Evolutionary conservation across 1,284 basidiomycete species (phyloP).

Genomic region (Heterobasidion irregulare): DNA sequence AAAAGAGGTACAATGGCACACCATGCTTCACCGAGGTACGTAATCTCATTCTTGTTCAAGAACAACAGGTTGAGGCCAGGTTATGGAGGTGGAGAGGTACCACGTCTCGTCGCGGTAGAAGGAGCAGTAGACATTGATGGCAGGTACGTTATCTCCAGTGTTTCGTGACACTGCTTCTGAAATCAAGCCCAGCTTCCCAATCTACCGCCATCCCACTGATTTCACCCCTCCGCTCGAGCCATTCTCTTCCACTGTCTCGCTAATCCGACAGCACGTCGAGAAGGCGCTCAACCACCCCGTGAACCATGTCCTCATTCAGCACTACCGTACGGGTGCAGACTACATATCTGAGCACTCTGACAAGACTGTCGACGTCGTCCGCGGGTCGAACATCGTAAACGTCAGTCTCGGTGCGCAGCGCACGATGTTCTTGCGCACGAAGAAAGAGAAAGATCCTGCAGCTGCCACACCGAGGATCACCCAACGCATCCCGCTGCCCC

Average conservation of each 20-base stretch:
- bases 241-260: slow-evolving; percentile 57
- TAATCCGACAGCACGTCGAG: slow-evolving; percentile 55
- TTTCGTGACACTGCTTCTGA: not conserved
- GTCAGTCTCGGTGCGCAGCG: slow-evolving; percentile 69
- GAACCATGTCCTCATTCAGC: slow-evolving; percentile 73
- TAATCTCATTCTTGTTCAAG: not conserved
- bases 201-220: slow-evolving; percentile 74
- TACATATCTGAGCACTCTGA: slow-evolving; percentile 79
- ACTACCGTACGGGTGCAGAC: slow-evolving; percentile 66
- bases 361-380: slow-evolving; percentile 71
- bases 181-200: slow-evolving; percentile 45
- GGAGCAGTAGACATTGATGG: slow-evolving; percentile 53
- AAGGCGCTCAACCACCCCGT: slow-evolving; percentile 46
- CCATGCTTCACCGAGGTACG: slow-evolving; percentile 64
- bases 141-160: slow-evolving; percentile 32
- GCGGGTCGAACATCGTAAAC: slow-evolving; percentile 64
- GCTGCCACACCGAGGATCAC: slow-evolving; percentile 11
- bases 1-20: slow-evolving; percentile 59
- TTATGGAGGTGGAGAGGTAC: slow-evolving; percentile 61
- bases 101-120: slow-evolving; percentile 64
- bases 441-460: slow-evolving; percentile 33
- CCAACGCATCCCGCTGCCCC: slow-evolving; percentile 61
- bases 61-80: no score
- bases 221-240: slow-evolving; percentile 55
- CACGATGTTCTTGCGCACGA: slow-evolving; percentile 58